Conservation (phyloP, 2,329 filamentous ascomycete genomes). For the Monosporascus sp. region DNA sequence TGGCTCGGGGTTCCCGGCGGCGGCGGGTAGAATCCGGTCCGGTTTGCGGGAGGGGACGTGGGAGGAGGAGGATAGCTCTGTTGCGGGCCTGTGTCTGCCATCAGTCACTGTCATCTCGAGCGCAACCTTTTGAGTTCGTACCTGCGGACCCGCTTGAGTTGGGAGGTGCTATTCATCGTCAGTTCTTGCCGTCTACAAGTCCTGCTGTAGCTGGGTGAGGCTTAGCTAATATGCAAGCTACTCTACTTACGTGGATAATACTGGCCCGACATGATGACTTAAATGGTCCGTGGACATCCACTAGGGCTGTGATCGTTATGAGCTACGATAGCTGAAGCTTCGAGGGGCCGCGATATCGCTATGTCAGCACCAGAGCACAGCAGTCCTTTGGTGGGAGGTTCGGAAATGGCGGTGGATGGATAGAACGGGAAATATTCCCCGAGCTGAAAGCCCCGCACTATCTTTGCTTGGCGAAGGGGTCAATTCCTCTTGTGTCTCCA, state of each 20-base stretch:
- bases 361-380: neutral
- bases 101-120: conserved; percentile 13
- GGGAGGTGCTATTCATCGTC: conserved; percentile 34
- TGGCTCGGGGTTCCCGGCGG: conserved; percentile 32
- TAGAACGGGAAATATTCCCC: neutral
- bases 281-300: neutral
- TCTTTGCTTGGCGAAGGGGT: neutral
- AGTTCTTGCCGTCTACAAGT: conserved; percentile 5
- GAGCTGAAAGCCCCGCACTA: neutral
- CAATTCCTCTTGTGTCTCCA: too few species aligned
- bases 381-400: neutral
- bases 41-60: conserved; percentile 40
- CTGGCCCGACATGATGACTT: conserved; percentile 34
- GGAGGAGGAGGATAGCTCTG: conserved; percentile 42
- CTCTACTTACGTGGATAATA: conserved; percentile 42
- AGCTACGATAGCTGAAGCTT: neutral
- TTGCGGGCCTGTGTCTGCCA: conserved; percentile 20
- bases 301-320: neutral
- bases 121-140: conserved; percentile 9
- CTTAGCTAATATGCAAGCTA: neutral
- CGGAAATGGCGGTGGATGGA: neutral
- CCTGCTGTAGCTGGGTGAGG: conserved; percentile 1
- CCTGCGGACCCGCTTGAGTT: conserved; percentile 28
- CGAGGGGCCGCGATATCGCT: neutral
- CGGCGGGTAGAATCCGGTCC: conserved; percentile 39